phyloP scores from a whole-genome alignment of 2,329 filamentous ascomycete genomes.

The Metarhizium rileyi region DNA sequence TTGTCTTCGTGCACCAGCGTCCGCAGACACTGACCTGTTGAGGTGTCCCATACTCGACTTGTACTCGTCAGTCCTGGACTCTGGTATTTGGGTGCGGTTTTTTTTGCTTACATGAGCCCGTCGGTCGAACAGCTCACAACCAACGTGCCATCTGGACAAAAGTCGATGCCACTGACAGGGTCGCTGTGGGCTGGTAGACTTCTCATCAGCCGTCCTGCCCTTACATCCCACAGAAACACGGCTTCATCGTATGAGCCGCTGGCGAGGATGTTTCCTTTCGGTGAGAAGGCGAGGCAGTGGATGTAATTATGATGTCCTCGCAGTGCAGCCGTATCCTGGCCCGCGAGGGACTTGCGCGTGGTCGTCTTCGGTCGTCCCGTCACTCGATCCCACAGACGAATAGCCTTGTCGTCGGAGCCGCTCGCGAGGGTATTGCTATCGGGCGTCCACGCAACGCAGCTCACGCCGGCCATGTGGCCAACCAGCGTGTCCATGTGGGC shows the following conservation, averaged over 20 bases:
- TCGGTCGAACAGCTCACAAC: slow-evolving; percentile 88
- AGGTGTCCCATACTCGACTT: slow-evolving; percentile 88
- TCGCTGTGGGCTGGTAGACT: slow-evolving; percentile 91
- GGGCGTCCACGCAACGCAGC: slow-evolving; percentile 87
- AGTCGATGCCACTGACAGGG: slow-evolving; percentile 87
- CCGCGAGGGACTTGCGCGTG: slow-evolving; percentile 26
- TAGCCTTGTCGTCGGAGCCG: slow-evolving; percentile 92
- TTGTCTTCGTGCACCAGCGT: slow-evolving; percentile 97
- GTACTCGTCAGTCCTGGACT: slow-evolving; percentile 9
- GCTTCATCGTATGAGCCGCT: slow-evolving; percentile 96
- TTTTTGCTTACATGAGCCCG: slow-evolving; percentile 62
- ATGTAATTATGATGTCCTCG: slow-evolving; percentile 94
- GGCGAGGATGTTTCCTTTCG: slow-evolving; percentile 93
- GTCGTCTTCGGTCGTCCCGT: slow-evolving; percentile 45
- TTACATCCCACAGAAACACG: slow-evolving; percentile 92
- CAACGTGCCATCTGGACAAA: slow-evolving; percentile 83
- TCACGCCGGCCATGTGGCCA: slow-evolving; percentile 87
- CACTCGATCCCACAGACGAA: slow-evolving; percentile 78
- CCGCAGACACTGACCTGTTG: slow-evolving; percentile 86
- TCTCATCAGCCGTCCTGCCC: slow-evolving; percentile 78
- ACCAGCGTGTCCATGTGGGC: slow-evolving; percentile 79
- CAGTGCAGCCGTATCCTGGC: slow-evolving; percentile 45
- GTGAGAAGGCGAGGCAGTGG: slow-evolving; percentile 89
- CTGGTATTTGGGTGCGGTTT: slow-evolving; percentile 2
- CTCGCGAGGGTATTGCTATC: slow-evolving; percentile 81